These are phyloP conservation scores for Globisporangium rhizosaccharum DNA, from an alignment of 352 stramenopile species.

Conservation along the genomic window DNA sequence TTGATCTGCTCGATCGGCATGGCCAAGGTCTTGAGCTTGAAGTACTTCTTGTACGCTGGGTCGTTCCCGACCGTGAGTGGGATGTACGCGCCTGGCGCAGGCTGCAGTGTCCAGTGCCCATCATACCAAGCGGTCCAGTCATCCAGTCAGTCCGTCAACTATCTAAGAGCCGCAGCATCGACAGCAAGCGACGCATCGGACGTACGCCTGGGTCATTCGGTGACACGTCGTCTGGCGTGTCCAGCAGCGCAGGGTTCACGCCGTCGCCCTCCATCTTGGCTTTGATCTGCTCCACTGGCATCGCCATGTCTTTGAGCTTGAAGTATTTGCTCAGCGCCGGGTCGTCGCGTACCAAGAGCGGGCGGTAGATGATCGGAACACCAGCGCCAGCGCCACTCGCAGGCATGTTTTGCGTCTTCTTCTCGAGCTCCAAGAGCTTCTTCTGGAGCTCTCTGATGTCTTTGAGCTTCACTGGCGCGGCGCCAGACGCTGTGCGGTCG, in stretches of 20 bases:
- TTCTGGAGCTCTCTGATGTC: slow-evolving; percentile 74
- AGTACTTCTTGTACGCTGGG: slow-evolving; percentile 79
- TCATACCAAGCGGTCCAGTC: background rate
- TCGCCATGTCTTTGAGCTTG: slow-evolving; percentile 75
- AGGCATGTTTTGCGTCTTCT: slow-evolving; percentile 52
- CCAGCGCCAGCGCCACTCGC: background rate
- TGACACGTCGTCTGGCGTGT: slow-evolving; percentile 63
- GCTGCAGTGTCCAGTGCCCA: slow-evolving; percentile 20
- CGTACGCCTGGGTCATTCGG: slow-evolving; percentile 74
- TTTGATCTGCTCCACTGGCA: slow-evolving; percentile 78
- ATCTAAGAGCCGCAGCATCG: background rate
- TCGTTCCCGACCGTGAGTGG: slow-evolving; percentile 73
- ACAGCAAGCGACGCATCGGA: slow-evolving; percentile 3
- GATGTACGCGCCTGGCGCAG: slow-evolving; percentile 59
- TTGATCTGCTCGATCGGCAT: slow-evolving; percentile 84
- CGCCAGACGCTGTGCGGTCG: slow-evolving; percentile 29
- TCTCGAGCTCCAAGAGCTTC: slow-evolving; percentile 69
- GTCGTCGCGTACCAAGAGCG: slow-evolving; percentile 67
- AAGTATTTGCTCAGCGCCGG: slow-evolving; percentile 76
- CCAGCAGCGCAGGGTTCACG: slow-evolving; percentile 49
- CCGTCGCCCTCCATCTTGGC: slow-evolving; percentile 75
- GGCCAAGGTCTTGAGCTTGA: slow-evolving; percentile 81
- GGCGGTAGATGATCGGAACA: slow-evolving; percentile 31
- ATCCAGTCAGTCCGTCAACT: background rate
- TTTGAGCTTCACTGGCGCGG: slow-evolving; percentile 46